A percentile compares a stretch with the other conserved stretches of the same genome.
phyloP scores from a whole-genome alignment of 2,329 filamentous ascomycete genomes.

The Alternaria dauci region DNA sequence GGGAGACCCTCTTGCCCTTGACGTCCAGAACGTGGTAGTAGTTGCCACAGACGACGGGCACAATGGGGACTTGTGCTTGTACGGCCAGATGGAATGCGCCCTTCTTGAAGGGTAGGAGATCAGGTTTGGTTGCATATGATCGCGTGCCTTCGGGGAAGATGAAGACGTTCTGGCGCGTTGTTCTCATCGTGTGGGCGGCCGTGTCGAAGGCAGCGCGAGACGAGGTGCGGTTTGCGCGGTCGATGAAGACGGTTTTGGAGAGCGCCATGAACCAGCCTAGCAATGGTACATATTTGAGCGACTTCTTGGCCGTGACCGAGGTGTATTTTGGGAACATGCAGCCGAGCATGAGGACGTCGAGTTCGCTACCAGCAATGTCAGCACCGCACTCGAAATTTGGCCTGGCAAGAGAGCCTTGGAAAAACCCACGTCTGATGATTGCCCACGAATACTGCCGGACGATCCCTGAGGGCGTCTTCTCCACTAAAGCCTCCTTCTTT shows the following conservation, averaged over 20 bases:
- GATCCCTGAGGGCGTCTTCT: constrained; percentile 47
- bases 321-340: constrained; percentile 89
- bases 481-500: constrained; percentile 41
- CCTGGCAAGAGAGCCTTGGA: not conserved
- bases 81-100: constrained; percentile 96
- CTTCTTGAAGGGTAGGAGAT: constrained; percentile 96
- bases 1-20: constrained; percentile 53
- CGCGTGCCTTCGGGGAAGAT: constrained; percentile 94
- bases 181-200: constrained; percentile 80
- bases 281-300: constrained; percentile 79
- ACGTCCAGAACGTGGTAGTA: constrained; percentile 59
- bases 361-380: constrained; percentile 62
- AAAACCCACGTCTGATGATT: constrained; percentile 82
- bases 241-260: constrained; percentile 92
- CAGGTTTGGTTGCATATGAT: constrained; percentile 83
- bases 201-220: constrained; percentile 86
- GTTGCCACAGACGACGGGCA: constrained; percentile 73
- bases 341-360: constrained; percentile 92
- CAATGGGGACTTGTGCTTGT: constrained; percentile 90
- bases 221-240: constrained; percentile 83
- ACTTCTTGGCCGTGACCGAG: constrained; percentile 91
- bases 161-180: constrained; percentile 73
- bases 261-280: constrained; percentile 92
- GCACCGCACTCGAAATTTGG: constrained; percentile 4
- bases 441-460: constrained; percentile 89